These are phyloP conservation scores for Anisodus acutangulus DNA, from an alignment of 257 asterid genomes.

Conservation along the genomic window DNA sequence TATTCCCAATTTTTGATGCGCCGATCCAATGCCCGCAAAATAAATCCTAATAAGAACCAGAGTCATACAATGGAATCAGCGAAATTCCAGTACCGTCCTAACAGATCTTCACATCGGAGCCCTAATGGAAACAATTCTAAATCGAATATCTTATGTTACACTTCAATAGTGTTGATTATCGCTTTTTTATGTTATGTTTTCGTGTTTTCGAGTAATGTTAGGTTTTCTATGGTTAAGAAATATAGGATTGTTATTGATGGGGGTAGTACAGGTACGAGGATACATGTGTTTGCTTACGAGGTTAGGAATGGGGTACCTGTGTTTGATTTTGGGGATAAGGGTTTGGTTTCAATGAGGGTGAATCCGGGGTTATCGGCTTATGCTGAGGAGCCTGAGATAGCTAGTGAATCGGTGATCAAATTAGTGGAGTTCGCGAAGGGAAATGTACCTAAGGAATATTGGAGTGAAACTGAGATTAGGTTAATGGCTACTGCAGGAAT, in stretches of 20 bases:
- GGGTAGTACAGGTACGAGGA: slow-evolving; percentile 97
- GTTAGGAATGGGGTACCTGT: slow-evolving; percentile 57
- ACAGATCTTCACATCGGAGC: slow-evolving; percentile 58
- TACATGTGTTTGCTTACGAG: slow-evolving; percentile 79
- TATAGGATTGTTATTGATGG: slow-evolving; percentile 91
- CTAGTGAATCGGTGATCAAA: slow-evolving; percentile 55
- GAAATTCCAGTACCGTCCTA: slow-evolving; percentile 64
- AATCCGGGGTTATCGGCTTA: slow-evolving; percentile 83
- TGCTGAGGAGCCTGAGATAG: slow-evolving; percentile 67
- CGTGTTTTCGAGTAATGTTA: slow-evolving; percentile 45
- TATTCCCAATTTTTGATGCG: slow-evolving; percentile 77
- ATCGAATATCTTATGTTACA: slow-evolving; percentile 48
- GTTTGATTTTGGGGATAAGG: slow-evolving; percentile 70
- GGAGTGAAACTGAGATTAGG: slow-evolving; percentile 75
- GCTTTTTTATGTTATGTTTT: slow-evolving; percentile 56
- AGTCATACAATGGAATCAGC: slow-evolving; percentile 70
- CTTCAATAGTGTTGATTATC: slow-evolving; percentile 44
- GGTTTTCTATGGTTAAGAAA: slow-evolving; percentile 35
- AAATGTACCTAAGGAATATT: slow-evolving; percentile 67
- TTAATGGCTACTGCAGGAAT: slow-evolving; percentile 97
- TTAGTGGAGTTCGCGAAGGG: slow-evolving; percentile 81
- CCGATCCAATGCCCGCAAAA: slow-evolving; percentile 81
- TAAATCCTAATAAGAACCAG: slow-evolving; percentile 14
- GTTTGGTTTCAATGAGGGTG: slow-evolving; percentile 81
- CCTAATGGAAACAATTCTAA: slow-evolving; percentile 48